Percentiles rank a stretch among this genome's conserved stretches.
phyloP scores from a whole-genome alignment of 495 filamentous ascomycete species.

The Penicillium canariense region DNA sequence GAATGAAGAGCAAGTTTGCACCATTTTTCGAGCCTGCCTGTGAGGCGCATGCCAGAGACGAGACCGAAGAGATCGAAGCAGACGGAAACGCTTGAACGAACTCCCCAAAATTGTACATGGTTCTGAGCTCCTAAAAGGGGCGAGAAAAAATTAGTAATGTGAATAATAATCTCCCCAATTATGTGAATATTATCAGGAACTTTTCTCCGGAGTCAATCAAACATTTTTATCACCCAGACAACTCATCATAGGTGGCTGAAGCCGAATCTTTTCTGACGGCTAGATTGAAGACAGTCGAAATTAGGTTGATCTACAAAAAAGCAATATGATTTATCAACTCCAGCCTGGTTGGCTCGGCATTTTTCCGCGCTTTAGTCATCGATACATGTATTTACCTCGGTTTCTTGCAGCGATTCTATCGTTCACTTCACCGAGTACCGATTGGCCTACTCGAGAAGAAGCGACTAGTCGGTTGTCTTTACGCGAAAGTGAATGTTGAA shows the following conservation, averaged over 20 bases:
- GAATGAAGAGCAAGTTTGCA: constrained; percentile 39
- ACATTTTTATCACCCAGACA: no score
- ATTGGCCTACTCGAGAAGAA: neutral
- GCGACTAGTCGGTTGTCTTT: no score
- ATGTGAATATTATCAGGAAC: neutral
- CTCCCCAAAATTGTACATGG: constrained; percentile 6
- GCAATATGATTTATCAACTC: neutral
- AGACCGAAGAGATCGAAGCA: constrained; percentile 7
- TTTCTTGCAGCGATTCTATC: neutral
- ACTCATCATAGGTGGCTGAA: no score
- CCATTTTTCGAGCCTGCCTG: constrained; percentile 53
- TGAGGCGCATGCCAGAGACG: constrained; percentile 20
- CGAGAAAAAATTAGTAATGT: neutral
- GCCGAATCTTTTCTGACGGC: no score
- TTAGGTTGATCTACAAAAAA: neutral
- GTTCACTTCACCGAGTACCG: neutral
- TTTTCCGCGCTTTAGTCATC: neutral
- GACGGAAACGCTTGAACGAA: neutral
- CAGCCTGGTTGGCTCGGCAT: neutral
- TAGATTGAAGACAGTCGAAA: neutral
- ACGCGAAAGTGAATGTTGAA: no score
- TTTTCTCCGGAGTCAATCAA: no score
- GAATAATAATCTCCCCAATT: neutral
- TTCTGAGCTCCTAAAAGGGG: neutral
- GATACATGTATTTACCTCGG: neutral